These are phyloP conservation scores for Fusarium sp. DNA, from an alignment of 2,329 filamentous ascomycete species.

Conservation along the genomic window DNA sequence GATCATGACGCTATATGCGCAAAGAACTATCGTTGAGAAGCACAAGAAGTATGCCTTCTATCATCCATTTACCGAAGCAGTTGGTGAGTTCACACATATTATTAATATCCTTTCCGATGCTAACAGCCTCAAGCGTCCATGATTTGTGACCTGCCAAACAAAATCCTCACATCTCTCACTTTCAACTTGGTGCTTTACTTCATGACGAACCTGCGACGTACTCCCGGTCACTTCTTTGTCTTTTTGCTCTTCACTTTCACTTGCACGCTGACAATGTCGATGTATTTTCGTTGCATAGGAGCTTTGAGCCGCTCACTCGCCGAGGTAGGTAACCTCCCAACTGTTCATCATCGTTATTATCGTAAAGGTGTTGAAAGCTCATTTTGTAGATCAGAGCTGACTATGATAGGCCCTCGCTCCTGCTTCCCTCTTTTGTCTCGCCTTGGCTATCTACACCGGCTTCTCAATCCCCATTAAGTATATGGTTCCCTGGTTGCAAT, in stretches of 20 bases:
- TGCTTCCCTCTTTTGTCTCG: conserved; percentile 52
- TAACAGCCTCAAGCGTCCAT: conserved; percentile 37
- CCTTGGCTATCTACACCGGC: conserved; percentile 56
- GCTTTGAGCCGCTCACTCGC: background rate
- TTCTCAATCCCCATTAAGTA: conserved; percentile 56
- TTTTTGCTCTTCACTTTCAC: conserved; percentile 60
- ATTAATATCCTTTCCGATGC: background rate
- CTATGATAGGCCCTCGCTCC: conserved; percentile 54
- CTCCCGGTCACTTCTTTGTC: conserved; percentile 60
- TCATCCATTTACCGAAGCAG: conserved; percentile 49
- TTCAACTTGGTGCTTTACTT: conserved; percentile 62
- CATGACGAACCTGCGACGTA: conserved; percentile 58
- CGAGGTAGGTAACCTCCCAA: too few species aligned
- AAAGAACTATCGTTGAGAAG: conserved; percentile 52
- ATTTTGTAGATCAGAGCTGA: too few species aligned
- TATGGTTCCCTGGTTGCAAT: conserved; percentile 73
- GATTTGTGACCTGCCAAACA: conserved; percentile 56
- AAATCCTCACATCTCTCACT: conserved; percentile 52
- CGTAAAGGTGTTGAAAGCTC: too few species aligned
- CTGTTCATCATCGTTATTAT: too few species aligned
- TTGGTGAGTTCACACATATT: conserved; percentile 19
- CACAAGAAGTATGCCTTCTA: conserved; percentile 53
- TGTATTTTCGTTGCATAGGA: conserved; percentile 57
- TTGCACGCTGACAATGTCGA: conserved; percentile 44
- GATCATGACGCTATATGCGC: conserved; percentile 42